These are phyloP conservation scores for Shiraia sp. DNA, from an alignment of 2,329 filamentous ascomycete genomes.

Conservation along the genomic window DNA sequence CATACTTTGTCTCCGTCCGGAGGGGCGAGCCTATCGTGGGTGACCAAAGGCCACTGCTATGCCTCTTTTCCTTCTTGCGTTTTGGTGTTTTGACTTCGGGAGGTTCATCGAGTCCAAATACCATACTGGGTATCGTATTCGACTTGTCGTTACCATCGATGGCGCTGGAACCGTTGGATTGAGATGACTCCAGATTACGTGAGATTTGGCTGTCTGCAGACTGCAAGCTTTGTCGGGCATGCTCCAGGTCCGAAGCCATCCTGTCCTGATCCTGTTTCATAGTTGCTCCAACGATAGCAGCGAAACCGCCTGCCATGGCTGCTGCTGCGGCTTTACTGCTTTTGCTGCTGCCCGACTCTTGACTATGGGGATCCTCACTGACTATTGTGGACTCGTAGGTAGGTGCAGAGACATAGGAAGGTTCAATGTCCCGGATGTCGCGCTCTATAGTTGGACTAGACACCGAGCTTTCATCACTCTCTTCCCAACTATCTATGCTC, in stretches of 20 bases:
- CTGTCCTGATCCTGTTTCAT: constrained; percentile 41
- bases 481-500: constrained; percentile 36
- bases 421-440: constrained; percentile 29
- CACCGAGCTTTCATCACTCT: constrained; percentile 28
- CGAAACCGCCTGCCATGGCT: constrained; percentile 38
- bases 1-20: constrained; percentile 49
- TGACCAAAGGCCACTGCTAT: constrained; percentile 47
- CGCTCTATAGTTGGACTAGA: constrained; percentile 35
- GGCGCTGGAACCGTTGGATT: constrained; percentile 21
- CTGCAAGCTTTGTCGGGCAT: constrained; percentile 31
- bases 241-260: constrained; percentile 31
- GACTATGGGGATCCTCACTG: constrained; percentile 9
- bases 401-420: constrained; percentile 1
- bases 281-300: constrained; percentile 34
- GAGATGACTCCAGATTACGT: constrained; percentile 15
- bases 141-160: constrained; percentile 17
- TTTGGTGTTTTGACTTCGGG: constrained; percentile 47
- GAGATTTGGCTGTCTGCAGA: constrained; percentile 20
- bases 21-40: constrained; percentile 50
- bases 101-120: constrained; percentile 40
- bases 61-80: constrained; percentile 54
- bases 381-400: constrained; percentile 7
- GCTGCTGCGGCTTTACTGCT: constrained; percentile 22
- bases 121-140: constrained; percentile 35
- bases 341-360: constrained; percentile 12